Evolutionary conservation across 2,329 filamentous ascomycete genomes (phyloP).

Genomic region (Cordyceps javanica): DNA sequence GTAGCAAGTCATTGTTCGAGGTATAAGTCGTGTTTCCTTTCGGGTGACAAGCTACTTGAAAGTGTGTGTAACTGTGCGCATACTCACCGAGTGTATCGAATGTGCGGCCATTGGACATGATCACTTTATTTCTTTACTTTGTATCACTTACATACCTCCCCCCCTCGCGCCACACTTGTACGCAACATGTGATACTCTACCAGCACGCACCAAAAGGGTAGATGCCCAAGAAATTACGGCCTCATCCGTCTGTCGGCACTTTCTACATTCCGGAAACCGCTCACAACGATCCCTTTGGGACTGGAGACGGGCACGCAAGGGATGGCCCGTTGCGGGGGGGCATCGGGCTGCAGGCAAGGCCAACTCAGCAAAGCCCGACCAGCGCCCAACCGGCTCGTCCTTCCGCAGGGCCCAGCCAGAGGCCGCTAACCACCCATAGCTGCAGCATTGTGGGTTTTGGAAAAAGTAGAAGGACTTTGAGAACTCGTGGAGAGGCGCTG

Average conservation of each 20-base stretch:
- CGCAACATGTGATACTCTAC: background rate
- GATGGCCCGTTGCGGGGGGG: background rate
- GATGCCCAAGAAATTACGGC: background rate
- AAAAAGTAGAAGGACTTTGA: background rate
- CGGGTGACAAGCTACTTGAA: too few relatives aligned
- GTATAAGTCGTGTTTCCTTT: background rate
- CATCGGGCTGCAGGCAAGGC: constrained; percentile 6
- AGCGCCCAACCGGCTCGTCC: background rate
- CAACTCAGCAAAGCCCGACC: constrained; percentile 7
- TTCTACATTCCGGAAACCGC: too few relatives aligned
- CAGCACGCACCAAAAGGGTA: background rate
- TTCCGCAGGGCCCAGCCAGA: background rate
- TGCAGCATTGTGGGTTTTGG: background rate
- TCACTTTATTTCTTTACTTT: background rate
- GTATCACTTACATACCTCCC: background rate
- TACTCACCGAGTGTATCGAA: too few relatives aligned
- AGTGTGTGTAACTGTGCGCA: background rate
- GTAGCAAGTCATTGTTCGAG: background rate
- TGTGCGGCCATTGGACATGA: background rate
- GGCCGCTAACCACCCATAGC: background rate
- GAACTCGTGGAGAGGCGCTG: too few relatives aligned
- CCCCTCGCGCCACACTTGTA: background rate
- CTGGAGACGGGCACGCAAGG: background rate
- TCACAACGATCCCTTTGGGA: too few relatives aligned
- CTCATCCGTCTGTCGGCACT: background rate